Evolutionary conservation across 805 yeast species (phyloP).

Genomic region (Barnettozyma populi): DNA sequence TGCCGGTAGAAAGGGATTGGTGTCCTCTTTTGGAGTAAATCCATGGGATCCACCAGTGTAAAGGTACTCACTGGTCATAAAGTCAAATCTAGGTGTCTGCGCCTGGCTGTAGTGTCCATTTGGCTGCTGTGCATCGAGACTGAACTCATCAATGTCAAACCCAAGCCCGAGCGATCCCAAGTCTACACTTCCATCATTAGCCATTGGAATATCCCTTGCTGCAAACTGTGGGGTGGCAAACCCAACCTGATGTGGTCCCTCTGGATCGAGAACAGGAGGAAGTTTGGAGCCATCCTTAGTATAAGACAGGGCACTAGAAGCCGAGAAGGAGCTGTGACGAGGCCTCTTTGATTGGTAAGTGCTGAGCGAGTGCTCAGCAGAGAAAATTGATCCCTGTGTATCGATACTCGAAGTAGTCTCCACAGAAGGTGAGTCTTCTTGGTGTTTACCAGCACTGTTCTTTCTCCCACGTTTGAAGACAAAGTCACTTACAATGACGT

Average conservation of each 20-base stretch:
- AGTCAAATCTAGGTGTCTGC: slow-evolving; percentile 1
- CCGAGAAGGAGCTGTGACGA: slow-evolving; percentile 41
- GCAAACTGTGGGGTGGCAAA: slow-evolving; percentile 76
- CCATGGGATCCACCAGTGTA: slow-evolving; percentile 3
- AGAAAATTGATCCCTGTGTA: neutral
- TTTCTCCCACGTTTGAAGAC: neutral
- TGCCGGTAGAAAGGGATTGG: neutral
- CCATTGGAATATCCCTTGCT: slow-evolving; percentile 38
- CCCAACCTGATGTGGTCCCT: slow-evolving; percentile 65
- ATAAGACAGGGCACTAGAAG: slow-evolving; percentile 35
- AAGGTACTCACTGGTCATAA: neutral
- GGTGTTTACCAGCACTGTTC: neutral
- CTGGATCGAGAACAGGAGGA: slow-evolving; percentile 19
- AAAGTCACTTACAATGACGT: slow-evolving; percentile 4
- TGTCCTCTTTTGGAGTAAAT: slow-evolving; percentile 1
- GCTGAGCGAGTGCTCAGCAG: neutral
- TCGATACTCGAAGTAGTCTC: neutral
- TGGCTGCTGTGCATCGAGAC: slow-evolving; percentile 14
- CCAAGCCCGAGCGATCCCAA: slow-evolving; percentile 32
- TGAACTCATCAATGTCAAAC: slow-evolving; percentile 20
- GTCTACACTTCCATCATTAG: slow-evolving; percentile 33
- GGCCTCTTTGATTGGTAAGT: slow-evolving; percentile 22
- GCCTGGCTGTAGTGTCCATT: neutral
- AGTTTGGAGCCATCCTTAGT: slow-evolving; percentile 12
- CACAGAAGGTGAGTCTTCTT: neutral